Conservation (phyloP, 2,329 filamentous ascomycete species). For the Periconia sp. region DNA sequence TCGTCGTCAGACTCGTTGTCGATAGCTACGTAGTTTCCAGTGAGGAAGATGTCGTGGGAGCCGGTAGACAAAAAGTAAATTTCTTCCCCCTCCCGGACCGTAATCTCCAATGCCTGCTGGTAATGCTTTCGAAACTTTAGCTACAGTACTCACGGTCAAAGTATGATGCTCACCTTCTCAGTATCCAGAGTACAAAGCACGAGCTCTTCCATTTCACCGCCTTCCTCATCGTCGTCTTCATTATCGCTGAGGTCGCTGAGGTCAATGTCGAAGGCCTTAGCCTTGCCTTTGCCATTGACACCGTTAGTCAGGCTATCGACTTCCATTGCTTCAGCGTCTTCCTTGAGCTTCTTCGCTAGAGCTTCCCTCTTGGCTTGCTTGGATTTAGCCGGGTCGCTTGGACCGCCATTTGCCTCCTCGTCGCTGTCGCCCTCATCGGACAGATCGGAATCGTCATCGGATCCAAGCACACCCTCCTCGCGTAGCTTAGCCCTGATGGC, state of each 20-base stretch:
- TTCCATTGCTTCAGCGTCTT: conserved; percentile 77
- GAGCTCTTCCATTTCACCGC: conserved; percentile 77
- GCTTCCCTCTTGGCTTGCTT: conserved; percentile 85
- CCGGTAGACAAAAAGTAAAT: conserved; percentile 92
- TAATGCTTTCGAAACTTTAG: conserved; percentile 70
- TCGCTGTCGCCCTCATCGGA: conserved; percentile 62
- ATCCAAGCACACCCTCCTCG: conserved; percentile 38
- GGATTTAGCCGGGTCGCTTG: conserved; percentile 87
- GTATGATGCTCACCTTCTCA: conserved; percentile 73
- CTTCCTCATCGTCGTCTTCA: conserved; percentile 54
- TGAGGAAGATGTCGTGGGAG: conserved; percentile 88
- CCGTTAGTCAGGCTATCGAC: conserved; percentile 66
- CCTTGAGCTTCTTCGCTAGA: conserved; percentile 77
- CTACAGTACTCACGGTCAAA: conserved; percentile 15
- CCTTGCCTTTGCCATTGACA: conserved; percentile 60
- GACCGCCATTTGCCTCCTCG: conserved; percentile 83
- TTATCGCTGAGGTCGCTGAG: conserved; percentile 71
- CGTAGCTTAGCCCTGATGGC: conserved; percentile 45
- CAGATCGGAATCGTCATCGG: conserved; percentile 44
- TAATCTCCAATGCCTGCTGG: conserved; percentile 95
- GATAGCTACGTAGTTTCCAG: conserved; percentile 91
- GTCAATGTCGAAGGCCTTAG: conserved; percentile 74
- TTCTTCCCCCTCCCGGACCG: conserved; percentile 83
- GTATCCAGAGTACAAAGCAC: conserved; percentile 96
- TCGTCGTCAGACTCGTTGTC: conserved; percentile 65